Base-by-base conservation (phyloP, 768 basidiomycete genomes). In the Pleurotus tuoliensis region DNA sequence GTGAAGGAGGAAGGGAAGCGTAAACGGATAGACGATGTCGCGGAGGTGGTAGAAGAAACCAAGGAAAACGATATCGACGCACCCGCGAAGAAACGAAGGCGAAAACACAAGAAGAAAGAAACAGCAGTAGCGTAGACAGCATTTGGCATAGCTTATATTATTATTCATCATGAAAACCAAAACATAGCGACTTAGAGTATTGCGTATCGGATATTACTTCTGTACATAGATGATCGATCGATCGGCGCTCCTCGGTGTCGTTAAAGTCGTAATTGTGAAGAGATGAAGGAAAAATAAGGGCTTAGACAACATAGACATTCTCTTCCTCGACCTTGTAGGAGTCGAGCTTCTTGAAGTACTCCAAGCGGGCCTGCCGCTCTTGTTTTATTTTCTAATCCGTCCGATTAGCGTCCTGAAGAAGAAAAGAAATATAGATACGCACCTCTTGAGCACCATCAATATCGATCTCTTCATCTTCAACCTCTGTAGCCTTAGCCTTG, bases 231-330 rank as follows among this genome's bases (percentile, higher is more conserved):
- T 34, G 30, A 34, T 34, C 11, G 30, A 34, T 34, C 11, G 46
- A 24, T 47, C 12, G 13, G 46, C 13, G 25, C 2, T 7, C 4
- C 13, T 20, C 9, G 5, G 48, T 27, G 48, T 38, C 48, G 48
- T 50, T 8, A 50, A 37, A 37, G n/a, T 48, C 20, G 34, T n/a
- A 48, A 16, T 20, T 20, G 5, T 20, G 11, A 34, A 22, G 38
- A 27, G 27, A 37, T 27, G n/a, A 27, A 48, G 25, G 22, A 2
- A 49, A 40, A 16, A 16, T 16, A 30, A 34, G 9, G 16, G 12
- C 20, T 76, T 63, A 75, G 27, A 74, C 64, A n/a, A 74, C 67
- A 62, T 76, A 74, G 15, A 76, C 73, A 37, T 75, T 74, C 61
- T 75, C 75, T 50, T 72, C 75, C 16, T 68, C 67, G 16, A 75